Evolutionary conservation across 2,329 filamentous ascomycete species (phyloP), one percentile per base, ranked within the genome.

Genomic region (Sporothrix mexicana): DNA sequence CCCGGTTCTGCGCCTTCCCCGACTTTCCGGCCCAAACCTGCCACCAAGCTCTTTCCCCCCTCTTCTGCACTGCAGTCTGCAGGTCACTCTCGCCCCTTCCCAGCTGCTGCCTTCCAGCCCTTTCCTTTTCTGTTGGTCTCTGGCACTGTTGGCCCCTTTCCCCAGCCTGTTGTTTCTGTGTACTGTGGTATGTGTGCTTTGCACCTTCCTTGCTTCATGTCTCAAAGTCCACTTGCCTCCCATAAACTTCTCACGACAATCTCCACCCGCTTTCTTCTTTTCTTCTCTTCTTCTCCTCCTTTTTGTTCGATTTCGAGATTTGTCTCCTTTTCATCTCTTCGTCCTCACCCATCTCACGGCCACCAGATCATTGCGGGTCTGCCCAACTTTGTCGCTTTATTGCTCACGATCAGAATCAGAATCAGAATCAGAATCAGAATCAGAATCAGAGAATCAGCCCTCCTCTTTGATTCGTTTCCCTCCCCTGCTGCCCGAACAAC

Each of bases 401-500:
- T 36, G 3, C 30, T 67, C 23, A n/a, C 43, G n/a, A 25, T 51
- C 45, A 30, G 13, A 43, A 25, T 55, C 51, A 55, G 15, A n/a
- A n/a, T n/a, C n/a, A n/a, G n/a, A n/a, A 25, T 51, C 45, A 30
- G 13, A 43, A 25, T 55, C 51, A 55, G 15, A n/a, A 25, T 51
- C 45, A 30, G 13, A 43, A 25, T 55, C 51, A 55, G 15, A n/a
- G n/a, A n/a, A n/a, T n/a, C 30, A 36, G 30, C 30, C 30, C 30
- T 36, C 30, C 30, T 36, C 7, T 36, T 36, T 36, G n/a, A n/a
- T 7, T 36, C 30, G 2, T 43, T 67, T 13, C 5, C 9, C 47
- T 2, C 62, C 69, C 69, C 30, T 71, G 64, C 73, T 72, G 57
- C 62, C 62, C 71, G 55, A 70, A 69, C 71, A 74, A 71, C 62